Base-by-base conservation (phyloP, 179 eudicot genomes). In the Carnegiea gigantea region DNA sequence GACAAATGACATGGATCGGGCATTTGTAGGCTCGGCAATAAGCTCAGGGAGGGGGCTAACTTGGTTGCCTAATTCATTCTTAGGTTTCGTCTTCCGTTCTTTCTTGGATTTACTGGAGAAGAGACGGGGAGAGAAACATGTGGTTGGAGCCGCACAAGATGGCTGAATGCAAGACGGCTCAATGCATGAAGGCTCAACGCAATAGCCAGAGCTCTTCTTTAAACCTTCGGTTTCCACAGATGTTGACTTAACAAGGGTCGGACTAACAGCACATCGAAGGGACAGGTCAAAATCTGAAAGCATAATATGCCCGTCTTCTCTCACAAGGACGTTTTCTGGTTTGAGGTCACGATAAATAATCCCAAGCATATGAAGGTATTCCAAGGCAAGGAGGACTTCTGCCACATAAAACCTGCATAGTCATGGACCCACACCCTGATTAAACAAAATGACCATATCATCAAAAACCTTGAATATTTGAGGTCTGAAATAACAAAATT, bases 241-340 rank as follows among this genome's bases (percentile, higher is more conserved):
- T 33, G 92, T 82, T 77, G 91, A 89, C 62, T 89, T 89, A 60
- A 92, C 92, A 0, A 92, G 92, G 10, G 94, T 92, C 9, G 97
- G 97, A 82, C 93, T 92, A 71, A 89, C 91, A 13, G 92, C 85
- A 82, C 97, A 92, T 30, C 94, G 92, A 30, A 92, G 93, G 9
- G 97, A 92, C 49, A 92, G 90, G 81, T 92, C 97, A 76, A 92
- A 92, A 81, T 92, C 97, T 1, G 97, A 91, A 23, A 92, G 91
- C 97, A 92, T 92, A 57, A 92, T 91, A 75, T 92, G 97, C 15
- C 97, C 97, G 26, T 92, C 97, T 75, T 92, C 97, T 70, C 97
- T 84, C 40, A 92, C 97, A 12, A 92, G 92, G 51, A 92, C 94
- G 23, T 92, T 92, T 81, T 92, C 97, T 9, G 97, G 97, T 82